These are phyloP conservation scores for Eragrostis tef DNA, from an alignment of 202 grass and related monocot genomes.

Conservation along the genomic window DNA sequence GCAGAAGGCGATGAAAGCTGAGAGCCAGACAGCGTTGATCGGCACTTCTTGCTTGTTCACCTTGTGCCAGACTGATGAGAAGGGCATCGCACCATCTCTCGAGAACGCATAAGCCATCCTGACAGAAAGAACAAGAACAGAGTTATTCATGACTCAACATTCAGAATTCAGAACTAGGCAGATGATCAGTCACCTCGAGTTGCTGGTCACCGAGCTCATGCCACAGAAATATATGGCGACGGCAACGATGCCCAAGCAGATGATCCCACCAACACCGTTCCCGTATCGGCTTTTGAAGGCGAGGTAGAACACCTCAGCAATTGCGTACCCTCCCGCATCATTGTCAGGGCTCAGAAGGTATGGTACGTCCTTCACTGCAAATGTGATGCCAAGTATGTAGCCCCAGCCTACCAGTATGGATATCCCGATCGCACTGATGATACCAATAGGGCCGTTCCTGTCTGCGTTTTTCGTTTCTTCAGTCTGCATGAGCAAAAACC, in stretches of 20 bases:
- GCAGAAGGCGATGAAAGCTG: conserved; percentile 69
- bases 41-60: conserved; percentile 89
- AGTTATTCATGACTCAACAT: background rate
- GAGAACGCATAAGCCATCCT: conserved; percentile 99
- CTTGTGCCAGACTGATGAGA: conserved; percentile 88
- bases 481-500: conserved; percentile 49
- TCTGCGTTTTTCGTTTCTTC: conserved; percentile 92
- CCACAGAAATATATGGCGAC: conserved; percentile 92
- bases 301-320: conserved; percentile 87
- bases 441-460: conserved; percentile 85
- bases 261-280: conserved; percentile 68
- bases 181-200: conserved; percentile 68
- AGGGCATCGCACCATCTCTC: conserved; percentile 92
- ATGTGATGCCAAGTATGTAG: conserved; percentile 86
- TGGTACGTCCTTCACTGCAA: conserved; percentile 74
- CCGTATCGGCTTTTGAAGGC: conserved; percentile 86
- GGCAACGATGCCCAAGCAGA: conserved; percentile 75
- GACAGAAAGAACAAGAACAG: background rate
- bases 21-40: conserved; percentile 94
- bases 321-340: conserved; percentile 83
- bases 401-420: conserved; percentile 86
- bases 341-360: conserved; percentile 67
- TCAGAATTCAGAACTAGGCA: background rate
- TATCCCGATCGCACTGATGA: conserved; percentile 82
- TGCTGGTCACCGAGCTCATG: conserved; percentile 93